Conservation (phyloP, 2,329 filamentous ascomycete species). For the Phialophora macrospora region DNA sequence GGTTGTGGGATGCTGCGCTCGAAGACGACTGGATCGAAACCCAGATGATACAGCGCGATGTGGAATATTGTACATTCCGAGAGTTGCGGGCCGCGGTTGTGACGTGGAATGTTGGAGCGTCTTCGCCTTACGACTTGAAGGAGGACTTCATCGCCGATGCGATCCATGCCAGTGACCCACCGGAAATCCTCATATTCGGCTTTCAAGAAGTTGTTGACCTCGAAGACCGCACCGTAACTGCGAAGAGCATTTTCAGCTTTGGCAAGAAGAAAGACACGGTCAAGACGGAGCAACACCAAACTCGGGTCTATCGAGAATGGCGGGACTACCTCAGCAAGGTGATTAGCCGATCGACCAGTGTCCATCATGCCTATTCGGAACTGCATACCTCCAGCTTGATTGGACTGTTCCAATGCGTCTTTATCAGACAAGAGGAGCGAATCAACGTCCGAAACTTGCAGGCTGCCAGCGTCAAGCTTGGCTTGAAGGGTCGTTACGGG, state of each 20-base stretch:
- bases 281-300: slow-evolving; percentile 87
- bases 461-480: slow-evolving; percentile 86
- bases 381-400: slow-evolving; percentile 89
- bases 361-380: slow-evolving; percentile 77
- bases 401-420: slow-evolving; percentile 93
- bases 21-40: slow-evolving; percentile 93
- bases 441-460: slow-evolving; percentile 76
- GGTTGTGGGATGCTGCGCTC: slow-evolving; percentile 88
- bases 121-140: slow-evolving; percentile 81
- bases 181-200: slow-evolving; percentile 91
- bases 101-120: slow-evolving; percentile 98
- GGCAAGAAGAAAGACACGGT: slow-evolving; percentile 75
- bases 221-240: slow-evolving; percentile 95
- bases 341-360: slow-evolving; percentile 81
- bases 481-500: slow-evolving; percentile 91
- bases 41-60: slow-evolving; percentile 82
- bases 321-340: slow-evolving; percentile 82
- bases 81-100: slow-evolving; percentile 79
- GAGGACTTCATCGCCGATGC: slow-evolving; percentile 79
- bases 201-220: slow-evolving; percentile 99
- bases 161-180: slow-evolving; percentile 73
- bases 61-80: slow-evolving; percentile 82
- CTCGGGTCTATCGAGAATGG: slow-evolving; percentile 96
- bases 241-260: slow-evolving; percentile 86
- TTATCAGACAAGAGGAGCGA: slow-evolving; percentile 81